Base-by-base conservation (phyloP, 2,329 filamentous ascomycete species). In the Aspergillus udagawae region DNA sequence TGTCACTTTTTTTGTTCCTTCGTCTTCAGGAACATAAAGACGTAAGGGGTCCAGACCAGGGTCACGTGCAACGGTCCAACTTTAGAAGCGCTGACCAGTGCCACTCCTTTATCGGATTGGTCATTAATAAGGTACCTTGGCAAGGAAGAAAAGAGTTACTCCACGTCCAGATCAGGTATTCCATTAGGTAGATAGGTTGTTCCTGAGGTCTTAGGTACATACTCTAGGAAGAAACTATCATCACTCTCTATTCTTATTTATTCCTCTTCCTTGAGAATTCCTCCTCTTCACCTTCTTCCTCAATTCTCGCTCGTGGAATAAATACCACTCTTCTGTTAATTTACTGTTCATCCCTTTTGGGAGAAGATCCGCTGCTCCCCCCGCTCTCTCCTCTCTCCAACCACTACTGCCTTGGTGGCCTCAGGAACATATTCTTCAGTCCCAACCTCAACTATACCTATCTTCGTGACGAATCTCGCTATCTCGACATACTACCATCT, bases 31-130 rank as follows among this genome's bases (percentile, higher is more conserved):
- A 35, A 35, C 29, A 35, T 14, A 1, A 32, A 32, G 12, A 17
- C 7, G 32, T 7, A 38, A 38, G 32, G 32, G 20, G 49, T 21
- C 49, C 32, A 35, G 49, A 51, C 49, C 55, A 54, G 21, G n/a
- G 4, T 64, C 62, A 64, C 62, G 62, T 64, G 62, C 48, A 56
- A 28, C 51, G 59, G 58, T 63, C 59, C 55, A 55, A 57, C 49
- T 51, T 52, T 55, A 44, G 59, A 54, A 56, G 56, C 57, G 56
- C 54, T 47, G 44, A 47, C 21, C 44, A 47, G 20, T 14, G 44
- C 44, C 44, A 47, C 44, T 42, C 59, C 50, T 51, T 55, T 53
- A 52, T 35, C 52, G 25, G 44, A 53, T 53, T 52, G 55, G 51
- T 23, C 28, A 29, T 29, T 29, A 29, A 29, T 12, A 29, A 29